Evolutionary conservation across 257 asterid species (phyloP).

Genomic region (Capsicum pubescens): DNA sequence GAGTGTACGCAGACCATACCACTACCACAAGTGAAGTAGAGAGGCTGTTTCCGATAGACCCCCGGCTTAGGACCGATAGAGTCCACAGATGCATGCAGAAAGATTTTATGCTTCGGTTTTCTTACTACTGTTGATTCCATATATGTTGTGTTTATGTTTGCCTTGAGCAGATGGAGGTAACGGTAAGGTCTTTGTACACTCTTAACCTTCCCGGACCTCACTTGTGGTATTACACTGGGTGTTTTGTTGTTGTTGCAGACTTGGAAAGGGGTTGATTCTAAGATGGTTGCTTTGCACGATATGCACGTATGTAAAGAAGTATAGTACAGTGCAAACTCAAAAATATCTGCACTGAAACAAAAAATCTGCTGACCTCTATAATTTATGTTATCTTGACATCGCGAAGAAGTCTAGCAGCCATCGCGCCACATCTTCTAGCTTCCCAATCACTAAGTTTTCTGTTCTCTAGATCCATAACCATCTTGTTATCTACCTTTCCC

Average conservation of each 20-base stretch:
- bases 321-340: not conserved
- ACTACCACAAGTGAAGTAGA: too few relatives aligned
- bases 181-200: too few relatives aligned
- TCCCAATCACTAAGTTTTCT: conserved; percentile 80
- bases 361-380: conserved; percentile 21
- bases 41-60: too few relatives aligned
- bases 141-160: too few relatives aligned
- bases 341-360: not conserved
- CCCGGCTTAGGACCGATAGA: too few relatives aligned
- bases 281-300: not conserved
- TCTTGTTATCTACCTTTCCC: conserved; percentile 32
- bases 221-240: too few relatives aligned
- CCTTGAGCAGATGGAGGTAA: too few relatives aligned
- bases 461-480: conserved; percentile 39
- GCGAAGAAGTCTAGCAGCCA: conserved; percentile 95
- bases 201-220: too few relatives aligned
- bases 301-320: not conserved
- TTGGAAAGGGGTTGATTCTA: not conserved
- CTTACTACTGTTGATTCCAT: too few relatives aligned
- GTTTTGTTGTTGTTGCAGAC: not conserved
- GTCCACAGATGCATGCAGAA: not conserved
- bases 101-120: not conserved
- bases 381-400: conserved; percentile 72
- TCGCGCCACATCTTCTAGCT: conserved; percentile 82
- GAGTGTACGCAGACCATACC: too few relatives aligned